Evolutionary conservation across 257 asterid genomes (phyloP).

Genomic region (Lithospermum erythrorhizon): DNA sequence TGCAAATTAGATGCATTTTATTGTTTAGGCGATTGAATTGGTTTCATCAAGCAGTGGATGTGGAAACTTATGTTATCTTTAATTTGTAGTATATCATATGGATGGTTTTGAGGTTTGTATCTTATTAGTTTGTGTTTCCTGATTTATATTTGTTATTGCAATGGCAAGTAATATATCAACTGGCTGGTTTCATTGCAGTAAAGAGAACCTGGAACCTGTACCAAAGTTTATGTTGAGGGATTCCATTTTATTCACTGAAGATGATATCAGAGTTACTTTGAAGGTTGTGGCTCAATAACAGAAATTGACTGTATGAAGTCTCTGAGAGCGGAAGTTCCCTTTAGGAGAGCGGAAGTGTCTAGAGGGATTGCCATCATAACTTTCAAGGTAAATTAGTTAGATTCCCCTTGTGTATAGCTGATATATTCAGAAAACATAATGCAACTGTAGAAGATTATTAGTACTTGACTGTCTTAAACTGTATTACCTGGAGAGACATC

Average conservation of each 20-base stretch:
- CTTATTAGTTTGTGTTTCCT: background rate
- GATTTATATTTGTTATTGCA: conserved; percentile 2
- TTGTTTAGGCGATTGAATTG: background rate
- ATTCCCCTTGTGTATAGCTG: conserved; percentile 1
- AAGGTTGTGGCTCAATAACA: conserved; percentile 81
- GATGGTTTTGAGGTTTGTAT: background rate
- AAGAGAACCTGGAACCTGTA: conserved; percentile 29
- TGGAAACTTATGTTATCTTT: background rate
- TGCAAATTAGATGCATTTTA: too few relatives aligned
- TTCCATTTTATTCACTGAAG: conserved; percentile 94
- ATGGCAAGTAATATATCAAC: too few relatives aligned
- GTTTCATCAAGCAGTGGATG: background rate
- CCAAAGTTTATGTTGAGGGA: conserved; percentile 84
- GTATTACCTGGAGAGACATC: background rate
- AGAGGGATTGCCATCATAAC: conserved; percentile 88
- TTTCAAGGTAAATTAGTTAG: conserved; percentile 52
- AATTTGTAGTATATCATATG: background rate
- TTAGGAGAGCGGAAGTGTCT: too few relatives aligned
- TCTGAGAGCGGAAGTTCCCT: conserved; percentile 88
- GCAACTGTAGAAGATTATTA: background rate
- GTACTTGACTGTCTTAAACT: background rate
- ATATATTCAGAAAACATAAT: background rate
- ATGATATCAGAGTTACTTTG: conserved; percentile 88
- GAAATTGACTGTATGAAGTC: conserved; percentile 72
- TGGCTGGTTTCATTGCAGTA: conserved; percentile 23